Evolutionary conservation across 2,329 filamentous ascomycete species (phyloP), one percentile per base, ranked within the genome.

Genomic region (Ceratocystis alfenasii): DNA sequence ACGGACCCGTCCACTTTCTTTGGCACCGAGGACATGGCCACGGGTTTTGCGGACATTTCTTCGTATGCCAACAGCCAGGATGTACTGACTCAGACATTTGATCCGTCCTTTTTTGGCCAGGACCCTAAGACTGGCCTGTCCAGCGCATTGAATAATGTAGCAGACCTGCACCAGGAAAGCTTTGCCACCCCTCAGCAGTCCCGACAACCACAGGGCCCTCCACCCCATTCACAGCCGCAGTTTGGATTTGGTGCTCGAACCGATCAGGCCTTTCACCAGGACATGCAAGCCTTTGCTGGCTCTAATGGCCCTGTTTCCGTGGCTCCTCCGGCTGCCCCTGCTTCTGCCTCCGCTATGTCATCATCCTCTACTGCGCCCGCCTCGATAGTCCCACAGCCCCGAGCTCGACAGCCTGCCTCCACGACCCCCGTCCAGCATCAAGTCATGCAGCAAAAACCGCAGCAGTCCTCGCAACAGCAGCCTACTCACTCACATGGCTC

Each of bases 381-480:
- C 17, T 22, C 44, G 0, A 48, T 41, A 63, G 53, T 30, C 15
- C 22, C 53, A 22, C 48, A 65, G 3, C 17, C 33, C 25, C 20
- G 59, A 41, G 15, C n/a, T 28, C 15, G 25, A 12, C 64, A 66
- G 8, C 30, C 57, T 8, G 44, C 45, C 5, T 53, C 64, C 5
- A 25, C 15, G 12, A 63, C 64, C 5, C 45, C 64, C 6, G 64
- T 62, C 12, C 59, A 66, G n/a, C 64, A 66, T 25, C 64, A 66
- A 20, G n/a, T 46, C 17, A 48, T 62, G 3, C 57, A 62, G 15
- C 15, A n/a, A 20, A 66, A 66, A 44, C 64, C 64, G 5, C 55
- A 57, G 22, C 45, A 62, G 30, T 17, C 46, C 7, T 12, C 44
- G 12, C 41, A 59, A 5, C 64, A 55, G 15, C 63, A 41, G 12